These are phyloP conservation scores for Lactarius deliciosus DNA, from an alignment of 768 basidiomycete species.

Conservation along the genomic window DNA sequence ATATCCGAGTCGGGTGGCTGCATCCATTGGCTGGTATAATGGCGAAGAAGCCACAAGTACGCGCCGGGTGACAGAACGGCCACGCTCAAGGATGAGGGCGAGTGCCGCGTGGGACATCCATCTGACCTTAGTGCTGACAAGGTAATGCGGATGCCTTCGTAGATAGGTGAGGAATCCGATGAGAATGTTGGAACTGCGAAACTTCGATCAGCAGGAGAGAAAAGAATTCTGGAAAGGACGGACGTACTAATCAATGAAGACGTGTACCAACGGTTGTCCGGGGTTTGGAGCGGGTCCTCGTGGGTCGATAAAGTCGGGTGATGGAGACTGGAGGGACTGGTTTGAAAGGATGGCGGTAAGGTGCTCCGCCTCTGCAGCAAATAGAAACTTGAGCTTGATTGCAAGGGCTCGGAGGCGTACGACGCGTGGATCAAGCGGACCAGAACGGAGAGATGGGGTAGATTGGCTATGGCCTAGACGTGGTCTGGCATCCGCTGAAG, in stretches of 20 bases:
- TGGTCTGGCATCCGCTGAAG: conserved; percentile 32
- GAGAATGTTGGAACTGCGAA: conserved; percentile 77
- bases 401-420: conserved; percentile 55
- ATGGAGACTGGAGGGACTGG: conserved; percentile 30
- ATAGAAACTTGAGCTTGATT: conserved; percentile 53
- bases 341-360: conserved; percentile 36
- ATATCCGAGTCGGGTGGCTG: conserved; percentile 70
- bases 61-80: conserved; percentile 68
- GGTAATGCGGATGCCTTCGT: conserved; percentile 51
- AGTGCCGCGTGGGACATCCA: conserved; percentile 78
- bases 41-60: conserved; percentile 82
- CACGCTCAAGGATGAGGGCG: conserved; percentile 77
- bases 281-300: conserved; percentile 38
- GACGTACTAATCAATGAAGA: conserved; percentile 62
- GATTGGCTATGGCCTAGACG: conserved; percentile 47
- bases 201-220: background rate
- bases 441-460: conserved; percentile 45
- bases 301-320: conserved; percentile 39
- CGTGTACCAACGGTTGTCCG: conserved; percentile 39
- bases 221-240: conserved; percentile 18
- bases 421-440: conserved; percentile 48
- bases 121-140: conserved; percentile 39
- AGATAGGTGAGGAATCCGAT: conserved; percentile 76
- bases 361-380: conserved; percentile 48
- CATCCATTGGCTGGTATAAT: conserved; percentile 77